Evolutionary conservation across 441 rosid species (phyloP), one percentile per base, ranked within the genome.

Genomic region (Flueggea neowawraea): DNA sequence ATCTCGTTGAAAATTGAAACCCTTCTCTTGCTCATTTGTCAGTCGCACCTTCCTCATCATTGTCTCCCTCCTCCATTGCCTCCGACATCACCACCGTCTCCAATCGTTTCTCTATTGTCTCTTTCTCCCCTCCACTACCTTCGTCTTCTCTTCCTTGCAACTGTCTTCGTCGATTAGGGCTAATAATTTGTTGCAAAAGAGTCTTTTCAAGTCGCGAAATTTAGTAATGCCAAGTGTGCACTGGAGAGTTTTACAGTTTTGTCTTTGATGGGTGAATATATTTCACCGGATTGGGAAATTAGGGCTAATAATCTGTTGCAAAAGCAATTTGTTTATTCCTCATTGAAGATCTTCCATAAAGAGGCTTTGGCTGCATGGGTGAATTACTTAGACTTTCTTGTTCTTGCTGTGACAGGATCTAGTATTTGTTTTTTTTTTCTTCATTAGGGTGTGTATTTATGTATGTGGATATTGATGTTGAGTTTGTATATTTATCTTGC

Each of bases 381-480:
- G 12, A 78, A 82, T 70, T 80, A 82, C 59, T 70, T 77, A 64
- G 97, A 93, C 67, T 90, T 88, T 68, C 97, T 92, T 68, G 90
- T 90, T 68, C 92, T 92, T 57, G 88, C 97, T 45, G 97, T 96
- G 45, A 92, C 98, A 1, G 98, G 98, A 78, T 88, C 96, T 68
- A 97, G 97, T 93, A 73, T 13, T 70, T n/a, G n/a, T 50, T 58
- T 32, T 59, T 61, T 12, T n/a, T 62, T 68, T 54, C 31, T 66
- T 39, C 52, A 10, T 41, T 47, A 10, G 31, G n/a, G 2, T 53
- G 10, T 57, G 52, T 22, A 52, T 14, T 36, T 63, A 16, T 17
- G 39, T 17, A 57, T 53, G 12, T 51, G 54, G 48, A n/a, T 51
- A 12, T 57, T 61, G 28, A 31, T 5, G 52, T 57, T 53, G 44